These are phyloP conservation scores for Candida neerlandica DNA, from an alignment of 1,139 yeast species.

Conservation along the genomic window DNA sequence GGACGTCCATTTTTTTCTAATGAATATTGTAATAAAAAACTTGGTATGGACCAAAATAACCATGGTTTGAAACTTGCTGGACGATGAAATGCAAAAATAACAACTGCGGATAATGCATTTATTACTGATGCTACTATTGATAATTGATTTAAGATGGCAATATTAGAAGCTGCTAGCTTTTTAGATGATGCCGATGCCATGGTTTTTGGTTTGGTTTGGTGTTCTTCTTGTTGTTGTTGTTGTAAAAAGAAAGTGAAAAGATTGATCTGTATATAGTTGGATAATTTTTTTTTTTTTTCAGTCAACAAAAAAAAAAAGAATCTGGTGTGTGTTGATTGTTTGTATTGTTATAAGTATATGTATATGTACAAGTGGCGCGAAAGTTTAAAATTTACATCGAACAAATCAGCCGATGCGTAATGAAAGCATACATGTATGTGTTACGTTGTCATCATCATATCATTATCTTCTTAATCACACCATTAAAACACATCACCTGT, in stretches of 20 bases:
- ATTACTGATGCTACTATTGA: conserved; percentile 51
- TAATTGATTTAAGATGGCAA: conserved; percentile 53
- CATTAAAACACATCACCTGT: too few species aligned
- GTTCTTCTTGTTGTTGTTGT: neutral
- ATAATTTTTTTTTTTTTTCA: neutral
- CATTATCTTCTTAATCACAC: too few species aligned
- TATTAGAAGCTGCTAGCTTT: conserved; percentile 66
- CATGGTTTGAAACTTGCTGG: conserved; percentile 57
- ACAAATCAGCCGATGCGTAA: too few species aligned
- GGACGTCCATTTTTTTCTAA: conserved; percentile 75
- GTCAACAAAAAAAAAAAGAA: too few species aligned
- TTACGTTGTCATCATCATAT: too few species aligned
- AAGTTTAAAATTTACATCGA: too few species aligned
- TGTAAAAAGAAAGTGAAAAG: neutral
- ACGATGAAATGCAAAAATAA: conserved; percentile 49
- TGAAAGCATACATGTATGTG: too few species aligned
- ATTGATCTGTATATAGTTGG: too few species aligned
- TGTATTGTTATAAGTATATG: too few species aligned
- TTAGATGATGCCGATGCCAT: conserved; percentile 58
- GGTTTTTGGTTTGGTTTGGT: conserved; percentile 11
- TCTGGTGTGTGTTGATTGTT: too few species aligned
- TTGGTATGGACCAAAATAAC: conserved; percentile 60
- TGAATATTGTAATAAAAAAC: conserved; percentile 53
- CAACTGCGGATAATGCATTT: conserved; percentile 42
- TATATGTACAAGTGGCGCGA: too few species aligned